Percentiles rank a stretch among this genome's conserved stretches.
These are phyloP conservation scores for Pseudogymnoascus sp. DNA, from an alignment of 2,329 filamentous ascomycete genomes.

Conservation along the genomic window DNA sequence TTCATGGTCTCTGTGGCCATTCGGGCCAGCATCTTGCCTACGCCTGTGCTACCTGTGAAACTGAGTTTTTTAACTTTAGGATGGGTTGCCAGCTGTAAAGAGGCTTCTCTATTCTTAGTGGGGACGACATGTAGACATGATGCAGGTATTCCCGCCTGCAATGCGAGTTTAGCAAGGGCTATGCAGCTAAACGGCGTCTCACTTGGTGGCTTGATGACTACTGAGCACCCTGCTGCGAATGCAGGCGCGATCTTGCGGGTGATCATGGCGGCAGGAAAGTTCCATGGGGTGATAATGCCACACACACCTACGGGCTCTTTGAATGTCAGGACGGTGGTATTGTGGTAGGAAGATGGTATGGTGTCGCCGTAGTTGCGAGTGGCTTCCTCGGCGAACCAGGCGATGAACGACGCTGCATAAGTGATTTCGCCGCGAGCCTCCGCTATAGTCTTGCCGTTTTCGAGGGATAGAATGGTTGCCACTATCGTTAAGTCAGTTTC, in stretches of 20 bases:
- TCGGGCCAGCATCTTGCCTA: slow-evolving; percentile 54
- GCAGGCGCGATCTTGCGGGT: slow-evolving; percentile 60
- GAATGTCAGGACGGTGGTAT: slow-evolving; percentile 59
- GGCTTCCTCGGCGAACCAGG: slow-evolving; percentile 53
- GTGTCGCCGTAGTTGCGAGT: slow-evolving; percentile 55
- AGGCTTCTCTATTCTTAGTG: slow-evolving; percentile 48
- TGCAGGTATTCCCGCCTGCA: slow-evolving; percentile 39
- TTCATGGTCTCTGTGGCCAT: neutral
- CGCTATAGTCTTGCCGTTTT: slow-evolving; percentile 44
- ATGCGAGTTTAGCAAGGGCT: slow-evolving; percentile 43
- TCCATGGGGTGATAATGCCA: slow-evolving; percentile 61
- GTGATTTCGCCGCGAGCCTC: slow-evolving; percentile 46
- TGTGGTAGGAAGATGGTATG: slow-evolving; percentile 39
- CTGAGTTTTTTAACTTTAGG: slow-evolving; percentile 35
- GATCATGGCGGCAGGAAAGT: slow-evolving; percentile 61
- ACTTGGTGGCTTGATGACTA: slow-evolving; percentile 65
- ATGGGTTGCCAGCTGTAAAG: slow-evolving; percentile 44
- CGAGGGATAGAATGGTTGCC: slow-evolving; percentile 46
- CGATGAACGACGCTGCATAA: slow-evolving; percentile 43
- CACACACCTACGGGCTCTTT: slow-evolving; percentile 67
- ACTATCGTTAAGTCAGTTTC: neutral
- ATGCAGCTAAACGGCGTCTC: slow-evolving; percentile 54
- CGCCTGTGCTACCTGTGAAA: slow-evolving; percentile 35
- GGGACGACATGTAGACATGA: slow-evolving; percentile 55
- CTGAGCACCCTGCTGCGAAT: slow-evolving; percentile 63